phyloP scores from a whole-genome alignment of 495 filamentous ascomycete species.

The Penicillium riverlandense region DNA sequence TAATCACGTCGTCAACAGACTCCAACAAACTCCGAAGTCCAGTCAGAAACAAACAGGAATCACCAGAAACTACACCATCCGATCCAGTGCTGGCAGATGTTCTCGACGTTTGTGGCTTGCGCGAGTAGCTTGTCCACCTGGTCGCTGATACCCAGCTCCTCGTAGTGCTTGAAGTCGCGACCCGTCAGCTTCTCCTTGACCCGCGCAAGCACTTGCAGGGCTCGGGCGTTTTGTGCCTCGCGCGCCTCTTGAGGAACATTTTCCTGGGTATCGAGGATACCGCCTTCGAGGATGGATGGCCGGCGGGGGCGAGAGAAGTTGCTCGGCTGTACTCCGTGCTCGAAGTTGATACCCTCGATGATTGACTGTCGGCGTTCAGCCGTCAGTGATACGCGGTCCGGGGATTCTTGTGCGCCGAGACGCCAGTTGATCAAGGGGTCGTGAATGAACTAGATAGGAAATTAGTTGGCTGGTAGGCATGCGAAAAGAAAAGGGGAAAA shows the following conservation, averaged over 20 bases:
- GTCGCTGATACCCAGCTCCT: constrained; percentile 76
- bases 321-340: constrained; percentile 37
- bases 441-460: constrained; percentile 75
- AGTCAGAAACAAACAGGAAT: constrained; percentile 10
- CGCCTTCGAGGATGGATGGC: constrained; percentile 45
- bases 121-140: constrained; percentile 92
- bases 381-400: constrained; percentile 69
- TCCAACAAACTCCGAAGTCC: constrained; percentile 8
- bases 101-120: constrained; percentile 94
- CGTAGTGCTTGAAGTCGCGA: constrained; percentile 52
- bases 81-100: constrained; percentile 98
- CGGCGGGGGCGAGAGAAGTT: constrained; percentile 40
- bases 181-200: constrained; percentile 92
- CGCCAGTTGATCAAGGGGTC: constrained; percentile 97
- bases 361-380: constrained; percentile 74
- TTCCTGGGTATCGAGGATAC: constrained; percentile 42
- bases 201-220: constrained; percentile 82
- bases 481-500: background rate
- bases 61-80: constrained; percentile 95
- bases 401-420: constrained; percentile 77
- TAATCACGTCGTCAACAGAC: constrained; percentile 11
- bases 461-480: constrained; percentile 15
- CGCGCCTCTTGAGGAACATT: constrained; percentile 44
- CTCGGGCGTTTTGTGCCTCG: constrained; percentile 88
- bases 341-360: constrained; percentile 54